A percentile compares a stretch with the other conserved stretches of the same genome.
These are phyloP conservation scores for Wickerhamomyces queroliae DNA, from an alignment of 805 yeast genomes.

Conservation along the genomic window DNA sequence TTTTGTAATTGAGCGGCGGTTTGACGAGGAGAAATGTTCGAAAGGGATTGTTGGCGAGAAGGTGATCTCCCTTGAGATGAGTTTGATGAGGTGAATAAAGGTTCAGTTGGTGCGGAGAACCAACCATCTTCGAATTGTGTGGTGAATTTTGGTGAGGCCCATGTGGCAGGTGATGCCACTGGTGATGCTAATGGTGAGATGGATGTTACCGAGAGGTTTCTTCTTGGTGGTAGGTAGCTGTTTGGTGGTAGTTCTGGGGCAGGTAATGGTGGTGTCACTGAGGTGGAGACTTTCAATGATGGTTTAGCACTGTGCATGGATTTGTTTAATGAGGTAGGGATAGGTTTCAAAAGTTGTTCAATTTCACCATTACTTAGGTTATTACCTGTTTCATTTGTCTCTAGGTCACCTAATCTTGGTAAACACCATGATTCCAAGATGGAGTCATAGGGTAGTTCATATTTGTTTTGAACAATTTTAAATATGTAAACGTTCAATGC, in stretches of 20 bases:
- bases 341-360: conserved; percentile 17
- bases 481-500: conserved; percentile 35
- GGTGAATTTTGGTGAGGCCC: conserved; percentile 17
- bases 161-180: conserved; percentile 12
- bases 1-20: too few species aligned
- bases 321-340: conserved; percentile 9
- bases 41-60: conserved; percentile 1
- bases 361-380: conserved; percentile 14
- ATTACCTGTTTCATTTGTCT: conserved; percentile 10
- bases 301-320: conserved; percentile 5
- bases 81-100: neutral
- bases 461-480: conserved; percentile 25
- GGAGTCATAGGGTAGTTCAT: conserved; percentile 15
- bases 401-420: conserved; percentile 27
- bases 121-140: conserved; percentile 4
- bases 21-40: too few species aligned
- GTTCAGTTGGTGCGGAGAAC: conserved; percentile 8
- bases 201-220: conserved; percentile 1
- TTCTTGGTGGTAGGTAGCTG: neutral
- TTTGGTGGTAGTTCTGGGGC: conserved; percentile 7
- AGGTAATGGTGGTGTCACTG: conserved; percentile 21
- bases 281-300: conserved; percentile 14
- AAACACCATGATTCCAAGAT: conserved; percentile 25
- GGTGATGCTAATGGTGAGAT: conserved; percentile 2
- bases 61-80: too few species aligned